These are phyloP conservation scores for Nemania serpens DNA, from an alignment of 2,329 filamentous ascomycete genomes.

Conservation along the genomic window DNA sequence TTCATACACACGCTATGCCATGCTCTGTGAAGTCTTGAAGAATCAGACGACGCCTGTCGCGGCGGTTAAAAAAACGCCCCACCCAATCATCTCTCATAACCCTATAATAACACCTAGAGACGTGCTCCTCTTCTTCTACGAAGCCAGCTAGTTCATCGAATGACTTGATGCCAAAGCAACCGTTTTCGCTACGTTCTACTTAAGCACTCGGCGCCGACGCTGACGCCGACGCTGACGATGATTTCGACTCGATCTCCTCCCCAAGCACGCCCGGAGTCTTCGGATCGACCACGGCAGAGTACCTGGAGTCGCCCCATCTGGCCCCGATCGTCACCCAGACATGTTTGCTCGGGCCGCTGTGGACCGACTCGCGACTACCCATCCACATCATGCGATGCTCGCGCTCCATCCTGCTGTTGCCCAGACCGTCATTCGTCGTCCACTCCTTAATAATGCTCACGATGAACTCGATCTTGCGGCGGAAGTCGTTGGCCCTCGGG, in stretches of 20 bases:
- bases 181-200: not conserved
- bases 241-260: slow-evolving; percentile 54
- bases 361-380: slow-evolving; percentile 60
- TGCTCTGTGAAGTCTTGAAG: slow-evolving; percentile 17
- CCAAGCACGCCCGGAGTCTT: slow-evolving; percentile 58
- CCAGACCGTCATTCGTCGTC: slow-evolving; percentile 71
- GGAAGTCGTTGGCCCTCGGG: slow-evolving; percentile 73
- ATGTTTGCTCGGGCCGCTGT: slow-evolving; percentile 62
- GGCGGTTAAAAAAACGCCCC: slow-evolving; percentile 20
- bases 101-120: not conserved
- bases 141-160: not conserved
- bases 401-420: slow-evolving; percentile 64
- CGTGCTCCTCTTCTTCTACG: not conserved
- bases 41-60: not conserved
- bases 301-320: slow-evolving; percentile 60
- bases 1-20: slow-evolving; percentile 28
- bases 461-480: slow-evolving; percentile 75
- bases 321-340: slow-evolving; percentile 73
- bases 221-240: slow-evolving; percentile 31
- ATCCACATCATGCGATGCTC: slow-evolving; percentile 62
- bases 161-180: not conserved
- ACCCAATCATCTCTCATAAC: slow-evolving; percentile 29
- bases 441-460: slow-evolving; percentile 71
- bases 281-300: slow-evolving; percentile 61
- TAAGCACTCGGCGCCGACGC: slow-evolving; percentile 36